Conservation (phyloP, 2,329 filamentous ascomycete genomes). For the Coniella vitis region DNA sequence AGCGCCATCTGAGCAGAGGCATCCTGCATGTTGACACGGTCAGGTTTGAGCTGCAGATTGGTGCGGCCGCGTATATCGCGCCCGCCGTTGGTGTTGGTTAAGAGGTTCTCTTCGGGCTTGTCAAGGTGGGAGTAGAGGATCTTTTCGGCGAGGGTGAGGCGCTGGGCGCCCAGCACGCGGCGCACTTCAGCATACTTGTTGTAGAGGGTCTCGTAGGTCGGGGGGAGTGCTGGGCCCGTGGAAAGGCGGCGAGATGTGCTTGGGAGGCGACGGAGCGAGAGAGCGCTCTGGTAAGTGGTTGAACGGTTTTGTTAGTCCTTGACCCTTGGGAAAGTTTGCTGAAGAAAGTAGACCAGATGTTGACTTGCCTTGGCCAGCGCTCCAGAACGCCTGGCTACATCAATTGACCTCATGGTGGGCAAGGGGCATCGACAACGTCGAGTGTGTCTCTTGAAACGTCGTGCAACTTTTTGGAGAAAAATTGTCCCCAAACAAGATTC, state of each 20-base stretch:
- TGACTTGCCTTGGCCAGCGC: conserved; percentile 37
- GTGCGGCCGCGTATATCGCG: conserved; percentile 76
- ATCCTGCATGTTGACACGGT: conserved; percentile 98
- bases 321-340: conserved; percentile 2
- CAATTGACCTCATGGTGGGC: conserved; percentile 41
- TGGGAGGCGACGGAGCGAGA: conserved; percentile 26
- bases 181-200: conserved; percentile 69
- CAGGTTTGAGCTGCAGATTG: conserved; percentile 94
- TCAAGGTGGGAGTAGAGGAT: conserved; percentile 95
- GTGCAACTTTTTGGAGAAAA: conserved; percentile 3
- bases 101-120: conserved; percentile 79
- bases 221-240: conserved; percentile 40
- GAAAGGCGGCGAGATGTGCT: conserved; percentile 28
- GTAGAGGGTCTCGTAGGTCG: conserved; percentile 78
- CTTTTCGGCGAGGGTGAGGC: conserved; percentile 90
- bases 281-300: conserved; percentile 26
- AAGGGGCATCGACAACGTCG: conserved; percentile 1
- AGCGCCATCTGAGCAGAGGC: conserved; percentile 97
- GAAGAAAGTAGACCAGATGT: background rate
- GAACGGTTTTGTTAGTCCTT: background rate
- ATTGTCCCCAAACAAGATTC: conserved; percentile 1
- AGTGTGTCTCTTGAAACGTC: conserved; percentile 7
- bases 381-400: conserved; percentile 42
- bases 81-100: conserved; percentile 77
- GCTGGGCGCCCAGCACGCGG: conserved; percentile 58